Evolutionary conservation across 257 asterid genomes (phyloP), one percentile per base, ranked within the genome.

Genomic region (Nicotiana undulata): DNA sequence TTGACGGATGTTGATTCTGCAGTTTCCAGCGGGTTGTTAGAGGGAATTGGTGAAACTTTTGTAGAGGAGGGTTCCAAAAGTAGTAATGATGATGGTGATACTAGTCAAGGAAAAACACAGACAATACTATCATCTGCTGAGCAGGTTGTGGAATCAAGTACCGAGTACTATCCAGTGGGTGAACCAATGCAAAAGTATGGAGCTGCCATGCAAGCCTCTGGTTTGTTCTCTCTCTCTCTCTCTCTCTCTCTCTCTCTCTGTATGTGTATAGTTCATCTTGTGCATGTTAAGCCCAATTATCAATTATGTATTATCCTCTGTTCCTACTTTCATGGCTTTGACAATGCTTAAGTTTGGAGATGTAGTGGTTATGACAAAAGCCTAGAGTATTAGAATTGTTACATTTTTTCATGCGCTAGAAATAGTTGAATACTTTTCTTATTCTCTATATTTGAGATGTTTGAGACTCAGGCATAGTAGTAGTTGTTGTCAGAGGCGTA

Each of bases 151-250:
- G 89, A 86, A 79, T 87, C 81, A 6, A 86, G 89, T 85, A 85
- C 74, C 63, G 90, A 86, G 24, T 87, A 84, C 81, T 85, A 87
- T 85, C 97, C 97, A 8, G 97, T 92, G 28, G 97, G 97, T 81
- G 90, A 88, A 85, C 89, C 92, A 18, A 84, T 88, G 85, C 63
- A 79, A 15, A 91, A 91, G 83, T 81, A 74, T 75, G 94, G 91
- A 52, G 89, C 91, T 82, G 64, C 88, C 81, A 81, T 91, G 22
- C 96, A 91, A 90, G 92, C 93, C 81, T 90, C 94, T 52, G 96
- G 94, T 90, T 81, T 52, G 87, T 83, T 52, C 67, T 60, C 58
- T 8, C 24, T 82, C 77, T 72, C 10, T 17, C 37, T 70, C 79
- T 29, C 22, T 7, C 29, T 5, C 67, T 60, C 58, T 8, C 24